Conservation (phyloP, 1,284 basidiomycete species). For the Moniliophthora roreri region DNA sequence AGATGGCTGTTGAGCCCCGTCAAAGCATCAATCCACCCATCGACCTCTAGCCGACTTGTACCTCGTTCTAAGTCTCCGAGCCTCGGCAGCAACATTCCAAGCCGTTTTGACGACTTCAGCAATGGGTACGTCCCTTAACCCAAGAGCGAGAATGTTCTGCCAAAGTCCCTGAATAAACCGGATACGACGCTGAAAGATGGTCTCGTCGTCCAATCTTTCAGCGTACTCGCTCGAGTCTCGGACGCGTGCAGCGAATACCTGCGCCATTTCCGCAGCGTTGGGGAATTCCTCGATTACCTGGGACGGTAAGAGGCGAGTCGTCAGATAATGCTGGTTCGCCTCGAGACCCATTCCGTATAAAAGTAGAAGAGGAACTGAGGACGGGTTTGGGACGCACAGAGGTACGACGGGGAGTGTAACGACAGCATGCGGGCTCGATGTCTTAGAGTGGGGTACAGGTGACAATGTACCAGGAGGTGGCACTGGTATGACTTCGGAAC, state of each 20-base stretch:
- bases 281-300: slow-evolving; percentile 49
- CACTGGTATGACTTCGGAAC: slow-evolving; percentile 34
- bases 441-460: slow-evolving; percentile 28
- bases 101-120: slow-evolving; percentile 45
- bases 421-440: slow-evolving; percentile 19
- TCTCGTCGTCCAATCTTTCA: slow-evolving; percentile 21
- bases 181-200: slow-evolving; percentile 34
- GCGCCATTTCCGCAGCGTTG: slow-evolving; percentile 54
- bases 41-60: background rate
- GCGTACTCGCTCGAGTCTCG: background rate
- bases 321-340: slow-evolving; percentile 34
- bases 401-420: slow-evolving; percentile 40
- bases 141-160: slow-evolving; percentile 50
- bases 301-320: slow-evolving; percentile 39
- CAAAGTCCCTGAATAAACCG: slow-evolving; percentile 48
- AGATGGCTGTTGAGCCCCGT: too few species aligned
- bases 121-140: slow-evolving; percentile 35
- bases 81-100: slow-evolving; percentile 52
- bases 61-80: slow-evolving; percentile 31
- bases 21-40: background rate
- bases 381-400: slow-evolving; percentile 36
- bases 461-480: slow-evolving; percentile 28
- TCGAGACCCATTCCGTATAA: slow-evolving; percentile 43
- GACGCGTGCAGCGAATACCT: slow-evolving; percentile 33
- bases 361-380: slow-evolving; percentile 39